Evolutionary conservation across 306 rosid species (phyloP), one percentile per base, ranked within the genome.

Genomic region (Pachyrhizus erosus): DNA sequence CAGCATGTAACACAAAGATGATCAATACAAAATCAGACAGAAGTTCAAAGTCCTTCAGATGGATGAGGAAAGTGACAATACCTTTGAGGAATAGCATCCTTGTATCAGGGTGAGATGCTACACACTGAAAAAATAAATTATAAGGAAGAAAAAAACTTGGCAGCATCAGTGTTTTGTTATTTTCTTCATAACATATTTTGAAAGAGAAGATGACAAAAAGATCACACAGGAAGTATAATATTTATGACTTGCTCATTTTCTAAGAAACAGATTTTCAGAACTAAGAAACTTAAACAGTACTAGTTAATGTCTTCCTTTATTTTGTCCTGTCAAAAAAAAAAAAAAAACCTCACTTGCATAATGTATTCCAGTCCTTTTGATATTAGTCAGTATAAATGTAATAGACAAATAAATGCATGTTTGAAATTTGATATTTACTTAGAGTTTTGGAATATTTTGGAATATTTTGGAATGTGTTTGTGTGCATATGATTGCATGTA

Each of bases 101-200:
- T 37, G 98, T 93, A 75, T 91, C 98, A 9, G 98, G 94, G 84
- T 95, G 98, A 70, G 98, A 95, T 7, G 98, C 98, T 70, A 95
- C 98, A 73, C 98, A 95, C 98, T 95, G 92, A 84, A 76, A 61
- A 60, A 60, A 61, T 9, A 26, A 70, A 85, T 46, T 49, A 72
- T 46, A 58, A 42, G 49, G 78, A 2, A 68, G 18, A 71, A 45
- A 74, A 39, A 71, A 57, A 78, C 54, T 68, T 5, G 83, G 87
- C 9, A 76, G 60, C 5, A 6, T 34, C 8, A 31, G 31, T 20
- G 33, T 61, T 42, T 51, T 29, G 24, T 65, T 17, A 45, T 43
- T 60, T 69, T 51, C 26, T 80, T 43, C 14, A 52, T 72, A 33
- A 34, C 33, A 15, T 40, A 60, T 65, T 49, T 64, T 76, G 27